These are phyloP conservation scores for Paraleonurus japonicus DNA, from an alignment of 257 asterid species.

Conservation along the genomic window DNA sequence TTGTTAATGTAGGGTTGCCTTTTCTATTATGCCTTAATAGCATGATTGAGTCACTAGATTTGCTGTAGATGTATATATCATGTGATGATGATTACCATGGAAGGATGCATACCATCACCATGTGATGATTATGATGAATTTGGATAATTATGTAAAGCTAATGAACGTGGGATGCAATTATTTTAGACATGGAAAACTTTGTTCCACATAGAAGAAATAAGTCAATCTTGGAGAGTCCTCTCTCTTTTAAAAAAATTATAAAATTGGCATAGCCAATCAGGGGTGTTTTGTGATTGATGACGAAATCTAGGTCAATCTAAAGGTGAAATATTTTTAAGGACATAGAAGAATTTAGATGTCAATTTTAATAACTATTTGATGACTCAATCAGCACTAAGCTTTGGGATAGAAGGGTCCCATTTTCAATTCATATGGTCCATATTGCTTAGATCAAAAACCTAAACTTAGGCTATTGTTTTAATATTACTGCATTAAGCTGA, in stretches of 20 bases:
- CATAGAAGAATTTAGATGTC: constrained; percentile 27
- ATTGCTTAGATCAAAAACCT: constrained; percentile 41
- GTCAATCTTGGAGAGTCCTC: constrained; percentile 39
- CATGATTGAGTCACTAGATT: constrained; percentile 16
- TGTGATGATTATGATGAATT: constrained; percentile 15
- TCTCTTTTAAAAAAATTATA: constrained; percentile 20
- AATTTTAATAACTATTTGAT: constrained; percentile 36
- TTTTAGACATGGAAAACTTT: constrained; percentile 17
- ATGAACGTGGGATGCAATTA: constrained; percentile 28
- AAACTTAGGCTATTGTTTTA: constrained; percentile 35
- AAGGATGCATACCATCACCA: constrained; percentile 25
- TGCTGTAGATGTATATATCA: constrained; percentile 24
- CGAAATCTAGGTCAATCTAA: constrained; percentile 51
- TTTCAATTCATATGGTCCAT: constrained; percentile 36
- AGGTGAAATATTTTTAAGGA: constrained; percentile 30
- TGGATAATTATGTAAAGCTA: constrained; percentile 4
- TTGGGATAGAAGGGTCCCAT: constrained; percentile 56
- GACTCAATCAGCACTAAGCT: constrained; percentile 58
- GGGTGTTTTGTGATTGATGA: constrained; percentile 32
- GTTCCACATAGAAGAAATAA: constrained; percentile 18
- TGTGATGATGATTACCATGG: constrained; percentile 21
- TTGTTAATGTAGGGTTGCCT: constrained; percentile 25
- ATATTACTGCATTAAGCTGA: constrained; percentile 33
- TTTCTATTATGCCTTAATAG: constrained; percentile 21
- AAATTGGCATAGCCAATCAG: constrained; percentile 31